Evolutionary conservation across 2,329 filamentous ascomycete species (phyloP).

Genomic region (Apiospora phragmitis): DNA sequence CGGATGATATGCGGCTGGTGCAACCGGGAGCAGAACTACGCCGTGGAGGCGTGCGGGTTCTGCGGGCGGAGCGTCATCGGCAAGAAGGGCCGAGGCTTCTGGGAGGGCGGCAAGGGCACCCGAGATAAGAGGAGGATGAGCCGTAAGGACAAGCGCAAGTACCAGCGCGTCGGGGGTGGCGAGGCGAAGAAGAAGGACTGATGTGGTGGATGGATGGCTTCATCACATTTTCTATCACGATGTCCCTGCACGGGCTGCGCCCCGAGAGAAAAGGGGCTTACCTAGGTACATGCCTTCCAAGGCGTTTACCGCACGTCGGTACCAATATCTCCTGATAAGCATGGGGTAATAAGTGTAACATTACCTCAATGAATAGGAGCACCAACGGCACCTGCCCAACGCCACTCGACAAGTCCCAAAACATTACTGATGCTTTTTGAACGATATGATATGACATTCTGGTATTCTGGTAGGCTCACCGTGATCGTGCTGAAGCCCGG

Average conservation of each 20-base stretch:
- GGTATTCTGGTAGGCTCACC: neutral
- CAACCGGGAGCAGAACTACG: slow-evolving; percentile 78
- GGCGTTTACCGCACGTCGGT: neutral
- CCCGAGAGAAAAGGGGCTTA: neutral
- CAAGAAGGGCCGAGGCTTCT: slow-evolving; percentile 68
- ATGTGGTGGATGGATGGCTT: neutral
- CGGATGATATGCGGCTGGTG: slow-evolving; percentile 82
- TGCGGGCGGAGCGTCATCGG: slow-evolving; percentile 72
- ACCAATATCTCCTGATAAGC: neutral
- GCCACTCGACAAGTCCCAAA: neutral
- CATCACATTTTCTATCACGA: neutral
- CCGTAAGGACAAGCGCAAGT: slow-evolving; percentile 74
- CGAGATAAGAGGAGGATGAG: slow-evolving; percentile 71
- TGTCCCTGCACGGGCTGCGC: neutral
- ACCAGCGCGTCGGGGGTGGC: slow-evolving; percentile 57
- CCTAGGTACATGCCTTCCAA: neutral
- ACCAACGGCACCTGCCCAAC: neutral
- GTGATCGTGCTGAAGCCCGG: neutral
- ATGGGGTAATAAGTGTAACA: neutral
- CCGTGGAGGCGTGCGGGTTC: slow-evolving; percentile 72
- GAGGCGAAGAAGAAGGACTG: slow-evolving; percentile 37
- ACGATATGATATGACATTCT: neutral
- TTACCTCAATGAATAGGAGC: neutral
- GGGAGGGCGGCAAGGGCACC: slow-evolving; percentile 87
- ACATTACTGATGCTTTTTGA: neutral